Percentiles rank a stretch among this genome's conserved stretches.
These are phyloP conservation scores for Akanthomyces dipterigenus DNA, from an alignment of 2,329 filamentous ascomycete genomes.

Conservation along the genomic window DNA sequence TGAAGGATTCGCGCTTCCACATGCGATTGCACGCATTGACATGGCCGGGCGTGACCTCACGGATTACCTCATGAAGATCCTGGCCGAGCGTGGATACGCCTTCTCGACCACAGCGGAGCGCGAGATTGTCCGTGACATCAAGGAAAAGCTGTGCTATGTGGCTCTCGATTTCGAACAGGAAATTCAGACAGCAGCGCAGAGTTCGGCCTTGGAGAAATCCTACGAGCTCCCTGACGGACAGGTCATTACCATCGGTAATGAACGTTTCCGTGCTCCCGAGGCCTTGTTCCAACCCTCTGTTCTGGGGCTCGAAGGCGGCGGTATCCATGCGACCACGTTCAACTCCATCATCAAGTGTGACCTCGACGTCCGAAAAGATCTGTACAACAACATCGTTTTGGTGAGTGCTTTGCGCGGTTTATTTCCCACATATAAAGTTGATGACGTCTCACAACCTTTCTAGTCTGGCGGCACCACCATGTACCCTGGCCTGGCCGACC, in stretches of 20 bases:
- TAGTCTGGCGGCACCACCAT: slow-evolving; percentile 99
- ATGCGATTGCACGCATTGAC: slow-evolving; percentile 99
- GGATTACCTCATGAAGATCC: slow-evolving; percentile 99
- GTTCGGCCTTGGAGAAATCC: slow-evolving; percentile 98
- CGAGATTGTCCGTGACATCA: slow-evolving; percentile 99
- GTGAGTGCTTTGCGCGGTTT: slow-evolving; percentile 48
- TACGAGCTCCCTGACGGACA: slow-evolving; percentile 99
- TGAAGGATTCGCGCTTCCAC: slow-evolving; percentile 99
- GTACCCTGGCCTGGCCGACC: slow-evolving; percentile 99
- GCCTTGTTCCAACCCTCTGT: slow-evolving; percentile 99
- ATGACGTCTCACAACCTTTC: background rate
- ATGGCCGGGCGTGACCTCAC: slow-evolving; percentile 99
- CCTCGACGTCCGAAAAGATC: slow-evolving; percentile 99
- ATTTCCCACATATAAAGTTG: background rate
- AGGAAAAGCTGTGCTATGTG: slow-evolving; percentile 99
- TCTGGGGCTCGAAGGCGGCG: slow-evolving; percentile 94
- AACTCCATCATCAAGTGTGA: slow-evolving; percentile 99
- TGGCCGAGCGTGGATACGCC: slow-evolving; percentile 97
- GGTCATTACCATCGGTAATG: slow-evolving; percentile 99
- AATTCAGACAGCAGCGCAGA: slow-evolving; percentile 99
- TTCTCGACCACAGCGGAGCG: slow-evolving; percentile 99
- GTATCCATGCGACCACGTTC: slow-evolving; percentile 99
- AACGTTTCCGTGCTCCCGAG: slow-evolving; percentile 99
- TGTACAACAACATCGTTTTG: slow-evolving; percentile 99
- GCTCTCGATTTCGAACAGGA: slow-evolving; percentile 99